These are phyloP conservation scores for Aspergillus texensis DNA, from an alignment of 2,329 filamentous ascomycete genomes.

Conservation along the genomic window DNA sequence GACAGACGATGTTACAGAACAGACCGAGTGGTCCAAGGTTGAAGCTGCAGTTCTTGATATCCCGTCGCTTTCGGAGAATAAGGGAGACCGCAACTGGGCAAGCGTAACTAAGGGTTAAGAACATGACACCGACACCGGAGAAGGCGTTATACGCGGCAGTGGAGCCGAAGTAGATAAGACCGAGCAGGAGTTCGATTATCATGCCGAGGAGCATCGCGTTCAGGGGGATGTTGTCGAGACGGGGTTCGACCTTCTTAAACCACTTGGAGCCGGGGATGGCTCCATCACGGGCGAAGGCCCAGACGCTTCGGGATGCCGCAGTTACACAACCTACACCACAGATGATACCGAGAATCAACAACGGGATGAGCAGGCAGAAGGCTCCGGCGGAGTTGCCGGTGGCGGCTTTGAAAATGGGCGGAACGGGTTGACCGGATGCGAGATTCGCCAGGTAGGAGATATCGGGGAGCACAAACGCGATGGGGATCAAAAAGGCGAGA, in stretches of 20 bases:
- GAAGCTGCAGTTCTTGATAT: conserved; percentile 49
- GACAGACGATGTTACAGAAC: conserved; percentile 65
- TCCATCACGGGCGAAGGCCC: conserved; percentile 72
- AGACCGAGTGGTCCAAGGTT: conserved; percentile 64
- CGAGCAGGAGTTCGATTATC: conserved; percentile 68
- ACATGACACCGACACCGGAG: conserved; percentile 77
- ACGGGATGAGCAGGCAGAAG: conserved; percentile 68
- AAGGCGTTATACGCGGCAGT: conserved; percentile 78
- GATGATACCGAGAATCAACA: conserved; percentile 72
- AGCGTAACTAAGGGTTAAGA: conserved; percentile 70
- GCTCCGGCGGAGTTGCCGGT: conserved; percentile 71
- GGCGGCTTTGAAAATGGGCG: conserved; percentile 71
- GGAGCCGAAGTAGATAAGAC: conserved; percentile 78
- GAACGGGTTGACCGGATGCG: conserved; percentile 72
- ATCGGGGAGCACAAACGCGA: conserved; percentile 74
- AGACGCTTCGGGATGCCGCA: conserved; percentile 70
- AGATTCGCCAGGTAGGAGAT: conserved; percentile 63
- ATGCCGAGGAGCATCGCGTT: conserved; percentile 69
- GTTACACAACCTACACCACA: conserved; percentile 73
- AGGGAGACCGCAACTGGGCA: conserved; percentile 68
- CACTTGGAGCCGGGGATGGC: conserved; percentile 69
- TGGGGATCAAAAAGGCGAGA: conserved; percentile 67
- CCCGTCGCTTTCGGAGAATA: conserved; percentile 58
- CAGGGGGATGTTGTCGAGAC: conserved; percentile 69
- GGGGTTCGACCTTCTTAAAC: conserved; percentile 66